phyloP scores from a whole-genome alignment of 495 filamentous ascomycete genomes.

The Penicillium bovifimosum region DNA sequence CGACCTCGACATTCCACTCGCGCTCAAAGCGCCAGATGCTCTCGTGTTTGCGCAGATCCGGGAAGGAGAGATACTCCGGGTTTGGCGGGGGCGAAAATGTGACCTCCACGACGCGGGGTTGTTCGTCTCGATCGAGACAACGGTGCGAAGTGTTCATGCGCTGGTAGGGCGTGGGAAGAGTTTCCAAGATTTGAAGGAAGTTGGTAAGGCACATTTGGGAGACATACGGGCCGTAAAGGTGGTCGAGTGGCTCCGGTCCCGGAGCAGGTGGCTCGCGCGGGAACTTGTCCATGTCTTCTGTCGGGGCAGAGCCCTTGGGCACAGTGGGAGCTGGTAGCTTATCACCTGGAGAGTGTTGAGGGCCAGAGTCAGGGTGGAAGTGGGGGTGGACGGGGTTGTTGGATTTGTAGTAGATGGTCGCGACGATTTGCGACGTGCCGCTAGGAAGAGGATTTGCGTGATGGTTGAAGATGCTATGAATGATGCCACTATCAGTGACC shows the following conservation, averaged over 20 bases:
- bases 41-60: conserved; percentile 70
- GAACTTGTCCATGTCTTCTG: conserved; percentile 60
- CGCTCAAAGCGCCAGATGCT: conserved; percentile 75
- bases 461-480: conserved; percentile 41
- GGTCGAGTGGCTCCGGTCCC: conserved; percentile 63
- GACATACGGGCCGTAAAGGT: conserved; percentile 70
- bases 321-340: conserved; percentile 37
- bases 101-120: conserved; percentile 65
- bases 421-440: conserved; percentile 39
- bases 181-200: conserved; percentile 69
- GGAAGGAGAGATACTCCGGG: conserved; percentile 60
- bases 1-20: conserved; percentile 82
- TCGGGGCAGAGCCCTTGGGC: conserved; percentile 54
- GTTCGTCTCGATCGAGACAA: conserved; percentile 57
- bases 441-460: conserved; percentile 32
- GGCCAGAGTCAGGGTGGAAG: conserved; percentile 37
- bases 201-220: conserved; percentile 77
- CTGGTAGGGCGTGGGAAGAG: conserved; percentile 57
- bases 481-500: conserved; percentile 41
- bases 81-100: conserved; percentile 62
- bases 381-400: conserved; percentile 38
- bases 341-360: conserved; percentile 19
- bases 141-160: conserved; percentile 61
- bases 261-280: conserved; percentile 64
- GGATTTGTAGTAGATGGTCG: conserved; percentile 46